Conservation (phyloP, 768 basidiomycete genomes). For the Lentinula sp. region DNA sequence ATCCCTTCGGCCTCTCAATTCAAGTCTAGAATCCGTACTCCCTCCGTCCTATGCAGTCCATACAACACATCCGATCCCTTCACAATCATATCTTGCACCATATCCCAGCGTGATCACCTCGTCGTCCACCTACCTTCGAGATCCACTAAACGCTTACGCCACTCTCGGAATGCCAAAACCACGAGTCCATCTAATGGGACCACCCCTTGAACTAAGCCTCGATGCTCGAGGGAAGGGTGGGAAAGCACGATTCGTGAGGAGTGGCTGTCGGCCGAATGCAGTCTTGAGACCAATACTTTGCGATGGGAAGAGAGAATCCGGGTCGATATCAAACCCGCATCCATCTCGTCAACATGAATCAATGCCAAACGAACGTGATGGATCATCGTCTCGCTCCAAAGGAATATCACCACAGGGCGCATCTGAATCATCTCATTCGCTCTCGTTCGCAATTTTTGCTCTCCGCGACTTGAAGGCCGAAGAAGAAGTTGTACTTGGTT, state of each 20-base stretch:
- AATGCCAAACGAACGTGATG: neutral
- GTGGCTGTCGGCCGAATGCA: slow-evolving; percentile 62
- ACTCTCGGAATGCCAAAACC: slow-evolving; percentile 80
- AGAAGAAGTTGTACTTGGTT: slow-evolving; percentile 85
- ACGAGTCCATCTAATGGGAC: slow-evolving; percentile 72
- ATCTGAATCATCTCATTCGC: slow-evolving; percentile 11
- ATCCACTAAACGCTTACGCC: slow-evolving; percentile 85
- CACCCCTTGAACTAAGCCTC: slow-evolving; percentile 71
- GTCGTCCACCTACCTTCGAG: slow-evolving; percentile 60
- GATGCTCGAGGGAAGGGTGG: slow-evolving; percentile 71
- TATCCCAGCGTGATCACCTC: slow-evolving; percentile 61
- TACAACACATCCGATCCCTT: slow-evolving; percentile 50
- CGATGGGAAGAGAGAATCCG: slow-evolving; percentile 10
- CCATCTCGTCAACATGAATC: neutral
- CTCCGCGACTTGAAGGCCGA: slow-evolving; percentile 64
- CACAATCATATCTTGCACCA: slow-evolving; percentile 54
- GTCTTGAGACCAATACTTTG: slow-evolving; percentile 52
- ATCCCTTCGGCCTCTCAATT: slow-evolving; percentile 14
- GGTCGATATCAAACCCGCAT: neutral
- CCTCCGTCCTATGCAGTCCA: slow-evolving; percentile 63
- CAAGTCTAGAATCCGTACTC: slow-evolving; percentile 2
- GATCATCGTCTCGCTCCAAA: neutral
- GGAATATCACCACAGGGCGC: neutral
- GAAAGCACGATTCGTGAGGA: slow-evolving; percentile 55
- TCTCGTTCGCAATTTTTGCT: slow-evolving; percentile 81